phyloP scores from a whole-genome alignment of 306 rosid genomes.

The Rubus idaeus region DNA sequence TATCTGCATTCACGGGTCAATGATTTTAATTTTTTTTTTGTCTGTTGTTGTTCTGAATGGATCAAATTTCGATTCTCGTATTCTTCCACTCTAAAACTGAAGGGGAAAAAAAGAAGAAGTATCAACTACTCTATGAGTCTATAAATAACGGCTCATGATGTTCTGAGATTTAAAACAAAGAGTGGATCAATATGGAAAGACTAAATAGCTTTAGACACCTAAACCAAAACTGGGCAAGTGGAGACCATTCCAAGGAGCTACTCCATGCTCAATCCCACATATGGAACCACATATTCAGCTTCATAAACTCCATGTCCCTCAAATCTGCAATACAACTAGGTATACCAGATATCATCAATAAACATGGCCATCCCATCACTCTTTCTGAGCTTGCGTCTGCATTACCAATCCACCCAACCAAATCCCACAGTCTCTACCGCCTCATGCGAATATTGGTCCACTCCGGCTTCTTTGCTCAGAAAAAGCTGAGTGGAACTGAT shows the following conservation, averaged over 20 bases:
- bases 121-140: background rate
- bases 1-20: too few relatives aligned
- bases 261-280: constrained; percentile 38
- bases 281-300: constrained; percentile 37
- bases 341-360: constrained; percentile 37
- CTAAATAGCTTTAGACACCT: background rate
- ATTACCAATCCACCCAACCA: constrained; percentile 40
- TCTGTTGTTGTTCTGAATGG: too few relatives aligned
- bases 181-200: background rate
- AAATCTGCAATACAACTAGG: constrained; percentile 49
- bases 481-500: background rate
- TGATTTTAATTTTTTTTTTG: too few relatives aligned
- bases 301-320: constrained; percentile 46
- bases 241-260: constrained; percentile 1
- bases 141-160: background rate
- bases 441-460: constrained; percentile 48
- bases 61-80: too few relatives aligned
- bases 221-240: background rate
- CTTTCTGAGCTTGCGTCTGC: constrained; percentile 35
- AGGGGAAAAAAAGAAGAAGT: too few relatives aligned
- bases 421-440: constrained; percentile 29
- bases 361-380: constrained; percentile 39
- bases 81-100: too few relatives aligned
- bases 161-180: too few relatives aligned
- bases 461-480: constrained; percentile 42